Conservation (phyloP, 2,329 filamentous ascomycete species). For the Aspergillus hortae region DNA sequence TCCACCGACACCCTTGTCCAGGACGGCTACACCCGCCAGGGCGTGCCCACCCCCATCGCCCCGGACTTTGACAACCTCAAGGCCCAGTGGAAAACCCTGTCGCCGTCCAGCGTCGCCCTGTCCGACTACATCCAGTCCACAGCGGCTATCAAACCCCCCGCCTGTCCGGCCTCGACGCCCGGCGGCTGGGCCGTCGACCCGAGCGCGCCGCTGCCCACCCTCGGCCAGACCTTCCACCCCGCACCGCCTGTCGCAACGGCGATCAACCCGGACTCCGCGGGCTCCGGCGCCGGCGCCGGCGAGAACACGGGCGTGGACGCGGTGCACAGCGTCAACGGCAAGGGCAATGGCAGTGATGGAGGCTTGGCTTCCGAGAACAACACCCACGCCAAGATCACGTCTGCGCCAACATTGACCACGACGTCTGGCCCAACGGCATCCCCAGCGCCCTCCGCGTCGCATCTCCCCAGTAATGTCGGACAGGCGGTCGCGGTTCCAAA, state of each 20-base stretch:
- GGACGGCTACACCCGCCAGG: slow-evolving; percentile 67
- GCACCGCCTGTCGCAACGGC: background rate
- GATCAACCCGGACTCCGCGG: background rate
- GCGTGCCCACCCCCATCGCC: slow-evolving; percentile 67
- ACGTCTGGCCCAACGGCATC: background rate
- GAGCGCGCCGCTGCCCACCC: slow-evolving; percentile 63
- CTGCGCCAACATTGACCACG: background rate
- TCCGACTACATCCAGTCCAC: slow-evolving; percentile 65
- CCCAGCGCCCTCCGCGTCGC: background rate
- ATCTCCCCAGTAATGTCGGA: slow-evolving; percentile 1
- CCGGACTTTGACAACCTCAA: slow-evolving; percentile 79
- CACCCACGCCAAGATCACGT: background rate
- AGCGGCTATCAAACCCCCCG: slow-evolving; percentile 57
- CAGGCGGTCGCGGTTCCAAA: slow-evolving; percentile 1
- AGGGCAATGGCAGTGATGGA: background rate
- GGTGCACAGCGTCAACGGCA: background rate
- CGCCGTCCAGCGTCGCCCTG: slow-evolving; percentile 64
- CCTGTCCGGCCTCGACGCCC: slow-evolving; percentile 67
- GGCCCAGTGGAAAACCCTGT: slow-evolving; percentile 69
- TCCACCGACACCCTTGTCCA: slow-evolving; percentile 54
- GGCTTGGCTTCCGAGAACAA: background rate
- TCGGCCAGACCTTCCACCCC: slow-evolving; percentile 52
- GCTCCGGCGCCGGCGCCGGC: background rate
- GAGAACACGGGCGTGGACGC: background rate
- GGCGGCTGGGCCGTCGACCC: slow-evolving; percentile 72